Percentiles rank a stretch among this genome's conserved stretches.
These are phyloP conservation scores for Salvia sclarea DNA, from an alignment of 305 asterid species.

Conservation along the genomic window DNA sequence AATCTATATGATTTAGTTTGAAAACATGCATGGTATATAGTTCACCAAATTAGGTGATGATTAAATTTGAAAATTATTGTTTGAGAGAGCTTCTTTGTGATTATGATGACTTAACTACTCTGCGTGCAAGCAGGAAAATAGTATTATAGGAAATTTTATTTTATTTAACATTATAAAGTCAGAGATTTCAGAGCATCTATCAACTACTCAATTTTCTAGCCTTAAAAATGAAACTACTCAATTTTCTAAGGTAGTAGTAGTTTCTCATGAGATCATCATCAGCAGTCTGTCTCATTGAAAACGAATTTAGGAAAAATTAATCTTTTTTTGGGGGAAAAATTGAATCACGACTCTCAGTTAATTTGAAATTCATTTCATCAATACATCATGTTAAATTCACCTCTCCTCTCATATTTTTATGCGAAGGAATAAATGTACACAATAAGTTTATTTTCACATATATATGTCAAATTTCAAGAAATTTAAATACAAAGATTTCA, in stretches of 20 bases:
- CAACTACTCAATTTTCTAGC: slow-evolving; percentile 31
- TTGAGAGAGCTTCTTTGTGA: not conserved
- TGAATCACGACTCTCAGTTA: not conserved
- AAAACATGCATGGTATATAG: not conserved
- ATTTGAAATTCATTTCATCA: not conserved
- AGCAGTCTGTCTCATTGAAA: not conserved
- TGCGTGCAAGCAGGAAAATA: slow-evolving; percentile 27
- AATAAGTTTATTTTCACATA: no score
- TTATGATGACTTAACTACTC: not conserved
- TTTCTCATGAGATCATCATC: slow-evolving; percentile 29
- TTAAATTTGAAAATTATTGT: not conserved
- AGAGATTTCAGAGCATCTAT: slow-evolving; percentile 22
- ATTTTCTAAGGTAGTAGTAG: slow-evolving; percentile 25
- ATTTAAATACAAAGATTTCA: no score
- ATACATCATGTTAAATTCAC: not conserved
- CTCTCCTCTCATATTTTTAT: no score
- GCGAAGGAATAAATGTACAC: no score
- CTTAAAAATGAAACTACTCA: no score
- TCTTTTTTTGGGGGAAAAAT: not conserved
- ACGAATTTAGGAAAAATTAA: not conserved
- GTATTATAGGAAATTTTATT: not conserved
- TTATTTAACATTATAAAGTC: slow-evolving; percentile 14
- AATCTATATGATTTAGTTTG: not conserved
- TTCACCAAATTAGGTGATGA: slow-evolving; percentile 32
- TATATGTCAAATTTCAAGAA: no score